Conservation (phyloP, 805 yeast species). For the Hagleromyces aurorensis region DNA sequence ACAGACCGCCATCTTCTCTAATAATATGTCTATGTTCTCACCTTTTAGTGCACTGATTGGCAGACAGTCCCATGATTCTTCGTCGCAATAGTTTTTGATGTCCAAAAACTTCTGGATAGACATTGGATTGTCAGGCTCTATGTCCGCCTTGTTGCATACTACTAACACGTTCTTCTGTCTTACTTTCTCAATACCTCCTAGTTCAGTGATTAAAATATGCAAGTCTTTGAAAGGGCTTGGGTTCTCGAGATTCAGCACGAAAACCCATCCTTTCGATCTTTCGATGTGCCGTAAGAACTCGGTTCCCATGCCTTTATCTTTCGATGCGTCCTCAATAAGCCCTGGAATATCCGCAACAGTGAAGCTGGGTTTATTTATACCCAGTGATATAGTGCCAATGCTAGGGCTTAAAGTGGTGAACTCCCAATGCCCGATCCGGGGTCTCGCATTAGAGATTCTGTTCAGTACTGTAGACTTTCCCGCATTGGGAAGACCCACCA, state of each 20-base stretch:
- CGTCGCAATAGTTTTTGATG: conserved; percentile 40
- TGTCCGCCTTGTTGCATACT: conserved; percentile 92
- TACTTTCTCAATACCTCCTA: conserved; percentile 55
- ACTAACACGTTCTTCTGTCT: conserved; percentile 57
- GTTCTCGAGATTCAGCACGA: conserved; percentile 72
- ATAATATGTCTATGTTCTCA: conserved; percentile 65
- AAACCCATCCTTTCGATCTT: conserved; percentile 81
- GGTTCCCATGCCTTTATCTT: conserved; percentile 86
- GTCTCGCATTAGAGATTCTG: conserved; percentile 82
- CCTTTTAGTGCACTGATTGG: conserved; percentile 78
- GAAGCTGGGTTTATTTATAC: conserved; percentile 56
- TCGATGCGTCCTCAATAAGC: conserved; percentile 77
- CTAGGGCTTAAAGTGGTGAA: conserved; percentile 91
- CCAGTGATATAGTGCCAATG: conserved; percentile 73
- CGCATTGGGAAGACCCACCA: conserved; percentile 94
- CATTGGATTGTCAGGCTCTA: conserved; percentile 34
- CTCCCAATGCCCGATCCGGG: conserved; percentile 93
- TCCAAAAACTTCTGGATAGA: conserved; percentile 40
- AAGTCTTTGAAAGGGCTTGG: conserved; percentile 61
- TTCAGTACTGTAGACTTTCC: conserved; percentile 87
- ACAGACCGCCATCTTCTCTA: conserved; percentile 60
- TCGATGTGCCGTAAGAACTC: conserved; percentile 90
- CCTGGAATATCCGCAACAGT: conserved; percentile 99
- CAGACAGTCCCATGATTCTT: conserved; percentile 53
- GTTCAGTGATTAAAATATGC: conserved; percentile 53